Conservation (phyloP, 1,284 basidiomycete genomes). For the Heterobasidion occidentale region DNA sequence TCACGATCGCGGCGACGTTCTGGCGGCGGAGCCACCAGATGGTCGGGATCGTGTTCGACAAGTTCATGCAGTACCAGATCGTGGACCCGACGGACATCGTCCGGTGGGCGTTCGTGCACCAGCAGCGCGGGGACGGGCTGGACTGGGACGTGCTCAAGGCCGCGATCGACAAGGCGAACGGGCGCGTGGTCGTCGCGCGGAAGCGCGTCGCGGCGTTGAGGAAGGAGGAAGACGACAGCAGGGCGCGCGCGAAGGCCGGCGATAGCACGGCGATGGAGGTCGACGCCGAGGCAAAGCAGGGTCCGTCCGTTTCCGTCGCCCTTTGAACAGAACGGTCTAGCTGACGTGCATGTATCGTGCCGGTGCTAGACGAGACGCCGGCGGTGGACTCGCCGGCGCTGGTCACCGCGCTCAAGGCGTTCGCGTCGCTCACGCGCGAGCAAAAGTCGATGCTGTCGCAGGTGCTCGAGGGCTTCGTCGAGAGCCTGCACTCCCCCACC, state of each 20-base stretch:
- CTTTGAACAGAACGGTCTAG: conserved; percentile 3
- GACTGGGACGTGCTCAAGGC: conserved; percentile 81
- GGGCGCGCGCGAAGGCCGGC: conserved; percentile 64
- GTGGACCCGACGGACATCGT: conserved; percentile 93
- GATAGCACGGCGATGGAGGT: conserved; percentile 54
- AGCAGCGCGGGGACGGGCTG: conserved; percentile 31
- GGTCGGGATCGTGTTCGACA: conserved; percentile 90
- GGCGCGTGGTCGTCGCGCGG: conserved; percentile 71
- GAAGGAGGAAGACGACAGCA: conserved; percentile 82
- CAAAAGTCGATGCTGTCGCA: conserved; percentile 64
- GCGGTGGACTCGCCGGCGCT: conserved; percentile 57
- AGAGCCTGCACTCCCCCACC: conserved; percentile 39
- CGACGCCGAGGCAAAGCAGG: conserved; percentile 56
- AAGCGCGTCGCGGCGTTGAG: conserved; percentile 65
- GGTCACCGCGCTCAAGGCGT: conserved; percentile 62
- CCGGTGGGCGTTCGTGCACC: conserved; percentile 71
- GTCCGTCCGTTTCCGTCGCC: conserved; percentile 17
- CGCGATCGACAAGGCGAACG: conserved; percentile 84
- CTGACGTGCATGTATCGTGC: neutral
- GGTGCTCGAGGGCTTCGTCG: conserved; percentile 66
- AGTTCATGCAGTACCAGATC: conserved; percentile 97
- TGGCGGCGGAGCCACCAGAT: conserved; percentile 82
- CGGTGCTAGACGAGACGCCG: conserved; percentile 36
- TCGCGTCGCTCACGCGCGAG: conserved; percentile 61
- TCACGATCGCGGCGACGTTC: conserved; percentile 65